phyloP scores from a whole-genome alignment of 495 filamentous ascomycete genomes.

The Pyrenula aspistea region DNA sequence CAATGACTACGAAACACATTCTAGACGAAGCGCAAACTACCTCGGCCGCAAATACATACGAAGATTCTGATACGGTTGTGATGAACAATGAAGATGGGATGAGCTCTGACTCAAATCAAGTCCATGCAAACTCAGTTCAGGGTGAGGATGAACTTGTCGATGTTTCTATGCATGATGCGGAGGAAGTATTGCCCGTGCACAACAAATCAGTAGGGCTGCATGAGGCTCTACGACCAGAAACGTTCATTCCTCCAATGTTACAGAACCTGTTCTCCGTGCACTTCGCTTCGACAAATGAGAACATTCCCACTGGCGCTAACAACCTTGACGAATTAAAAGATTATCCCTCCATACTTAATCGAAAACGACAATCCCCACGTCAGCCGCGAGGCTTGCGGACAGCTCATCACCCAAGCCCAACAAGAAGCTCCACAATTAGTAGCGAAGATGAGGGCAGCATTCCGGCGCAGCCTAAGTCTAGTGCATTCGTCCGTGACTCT shows the following conservation, averaged over 20 bases:
- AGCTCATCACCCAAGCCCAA: slow-evolving; percentile 1
- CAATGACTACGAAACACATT: slow-evolving; percentile 50
- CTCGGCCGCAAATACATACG: slow-evolving; percentile 22
- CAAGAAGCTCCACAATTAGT: slow-evolving; percentile 3
- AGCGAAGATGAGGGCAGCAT: not conserved
- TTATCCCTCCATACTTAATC: slow-evolving; percentile 41
- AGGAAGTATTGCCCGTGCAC: slow-evolving; percentile 14
- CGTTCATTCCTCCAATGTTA: slow-evolving; percentile 38
- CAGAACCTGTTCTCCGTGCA: slow-evolving; percentile 62
- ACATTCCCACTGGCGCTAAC: slow-evolving; percentile 54
- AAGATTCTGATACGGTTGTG: slow-evolving; percentile 63
- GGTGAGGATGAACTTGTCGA: slow-evolving; percentile 88
- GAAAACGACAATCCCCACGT: slow-evolving; percentile 1
- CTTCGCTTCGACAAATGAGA: slow-evolving; percentile 35
- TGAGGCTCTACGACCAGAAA: slow-evolving; percentile 30
- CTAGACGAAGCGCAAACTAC: slow-evolving; percentile 35
- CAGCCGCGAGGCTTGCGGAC: not conserved
- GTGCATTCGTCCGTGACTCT: slow-evolving; percentile 4
- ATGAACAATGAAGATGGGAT: slow-evolving; percentile 63
- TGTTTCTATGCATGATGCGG: slow-evolving; percentile 65
- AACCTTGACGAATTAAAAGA: slow-evolving; percentile 40
- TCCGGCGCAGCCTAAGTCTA: not conserved
- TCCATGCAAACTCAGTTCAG: slow-evolving; percentile 66
- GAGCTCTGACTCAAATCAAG: slow-evolving; percentile 48
- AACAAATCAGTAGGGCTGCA: slow-evolving; percentile 5